These are phyloP conservation scores for Chamaecrista fasciculata DNA, from an alignment of 306 rosid genomes.

Conservation along the genomic window DNA sequence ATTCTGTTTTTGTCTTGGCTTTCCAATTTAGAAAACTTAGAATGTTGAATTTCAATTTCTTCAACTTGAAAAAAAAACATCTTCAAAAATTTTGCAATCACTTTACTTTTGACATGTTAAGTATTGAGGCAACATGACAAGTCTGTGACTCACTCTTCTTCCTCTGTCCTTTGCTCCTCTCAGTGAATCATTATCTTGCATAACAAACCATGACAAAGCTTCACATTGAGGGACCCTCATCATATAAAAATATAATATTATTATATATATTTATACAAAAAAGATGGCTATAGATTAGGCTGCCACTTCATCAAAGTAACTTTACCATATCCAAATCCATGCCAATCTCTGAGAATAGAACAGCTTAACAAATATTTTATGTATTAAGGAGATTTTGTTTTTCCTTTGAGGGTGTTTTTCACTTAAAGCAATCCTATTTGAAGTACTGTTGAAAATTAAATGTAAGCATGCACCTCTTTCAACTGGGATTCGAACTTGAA, in stretches of 20 bases:
- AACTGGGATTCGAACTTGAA: too few relatives aligned
- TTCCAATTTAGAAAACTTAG: neutral
- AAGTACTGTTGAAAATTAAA: too few relatives aligned
- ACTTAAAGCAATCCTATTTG: too few relatives aligned
- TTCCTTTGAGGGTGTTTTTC: too few relatives aligned
- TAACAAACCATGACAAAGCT: slow-evolving; percentile 40
- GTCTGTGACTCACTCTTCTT: slow-evolving; percentile 39
- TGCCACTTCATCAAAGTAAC: slow-evolving; percentile 35
- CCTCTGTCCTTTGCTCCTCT: slow-evolving; percentile 33
- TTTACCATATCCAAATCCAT: neutral
- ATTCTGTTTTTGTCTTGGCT: neutral
- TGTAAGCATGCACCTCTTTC: too few relatives aligned
- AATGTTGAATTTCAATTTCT: neutral
- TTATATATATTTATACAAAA: too few relatives aligned
- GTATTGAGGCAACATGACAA: slow-evolving; percentile 34
- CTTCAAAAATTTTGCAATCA: slow-evolving; percentile 10
- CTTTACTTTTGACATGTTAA: slow-evolving; percentile 47
- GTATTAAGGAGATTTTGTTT: too few relatives aligned
- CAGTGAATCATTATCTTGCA: slow-evolving; percentile 50
- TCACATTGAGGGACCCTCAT: neutral
- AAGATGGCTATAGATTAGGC: slow-evolving; percentile 39
- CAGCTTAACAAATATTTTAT: slow-evolving; percentile 1
- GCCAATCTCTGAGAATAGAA: neutral
- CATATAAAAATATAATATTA: neutral
- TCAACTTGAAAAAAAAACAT: slow-evolving; percentile 16